These are phyloP conservation scores for Phytophthora brassicae DNA, from an alignment of 352 stramenopile species.

Conservation along the genomic window DNA sequence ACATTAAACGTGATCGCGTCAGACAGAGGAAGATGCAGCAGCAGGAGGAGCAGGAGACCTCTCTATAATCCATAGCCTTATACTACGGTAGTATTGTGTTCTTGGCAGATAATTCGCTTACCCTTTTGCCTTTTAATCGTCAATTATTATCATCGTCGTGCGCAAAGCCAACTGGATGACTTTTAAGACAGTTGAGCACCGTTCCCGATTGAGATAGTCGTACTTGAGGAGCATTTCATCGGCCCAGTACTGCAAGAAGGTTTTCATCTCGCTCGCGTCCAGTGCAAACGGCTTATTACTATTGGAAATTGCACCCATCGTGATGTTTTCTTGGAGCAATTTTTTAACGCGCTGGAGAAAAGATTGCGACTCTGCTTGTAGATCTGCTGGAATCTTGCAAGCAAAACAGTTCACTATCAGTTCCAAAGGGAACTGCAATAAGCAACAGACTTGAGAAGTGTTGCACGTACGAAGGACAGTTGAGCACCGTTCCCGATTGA, in stretches of 20 bases:
- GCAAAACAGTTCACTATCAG: slow-evolving; percentile 41
- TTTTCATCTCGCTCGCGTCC: slow-evolving; percentile 23
- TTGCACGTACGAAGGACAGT: slow-evolving; percentile 24
- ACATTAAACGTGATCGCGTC: slow-evolving; percentile 75
- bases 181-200: slow-evolving; percentile 31
- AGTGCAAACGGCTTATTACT: not conserved
- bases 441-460: slow-evolving; percentile 26
- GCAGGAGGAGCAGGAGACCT: slow-evolving; percentile 25
- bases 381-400: slow-evolving; percentile 25
- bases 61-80: no score
- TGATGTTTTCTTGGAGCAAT: slow-evolving; percentile 10
- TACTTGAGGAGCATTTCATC: slow-evolving; percentile 54
- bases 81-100: no score
- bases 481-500: slow-evolving; percentile 32
- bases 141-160: no score
- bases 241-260: slow-evolving; percentile 35
- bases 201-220: slow-evolving; percentile 37
- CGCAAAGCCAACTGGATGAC: slow-evolving; percentile 17
- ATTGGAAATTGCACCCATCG: not conserved
- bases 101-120: not conserved
- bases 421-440: slow-evolving; percentile 51
- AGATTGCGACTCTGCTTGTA: slow-evolving; percentile 15
- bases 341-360: slow-evolving; percentile 28
- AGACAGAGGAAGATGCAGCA: slow-evolving; percentile 52
- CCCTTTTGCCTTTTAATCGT: no score